Base-by-base conservation (phyloP, 768 basidiomycete species). In the Candolleomyces eurysporus region DNA sequence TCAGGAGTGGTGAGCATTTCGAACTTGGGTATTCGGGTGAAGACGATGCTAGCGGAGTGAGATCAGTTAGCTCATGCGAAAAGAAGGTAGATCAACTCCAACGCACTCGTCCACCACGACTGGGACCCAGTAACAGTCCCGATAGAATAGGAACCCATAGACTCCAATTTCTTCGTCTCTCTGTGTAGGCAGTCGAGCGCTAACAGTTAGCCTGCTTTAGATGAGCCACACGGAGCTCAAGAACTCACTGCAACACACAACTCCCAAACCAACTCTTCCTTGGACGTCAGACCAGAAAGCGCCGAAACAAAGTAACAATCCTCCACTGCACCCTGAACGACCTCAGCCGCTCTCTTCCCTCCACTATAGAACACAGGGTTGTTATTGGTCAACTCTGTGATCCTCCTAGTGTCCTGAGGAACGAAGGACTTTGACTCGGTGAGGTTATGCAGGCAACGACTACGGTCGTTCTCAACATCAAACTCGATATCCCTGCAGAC, bases 81-180 rank as follows among this genome's bases (percentile, higher is more conserved):
- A 1, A 13, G 22, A 46, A 32, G 43, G 40, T 6, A 26, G 4
- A 31, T 2, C 40, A 17, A 31, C 6, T 0, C 72, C 79, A 14
- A 57, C 82, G 45, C 61, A 84, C 83, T 87, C 85, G 64, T 87
- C 85, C 57, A 86, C 77, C 46, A 83, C 74, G n/a, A 83, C 79
- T 40, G 75, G 70, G 14, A 78, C 76, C 82, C 82, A 83, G 13
- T 66, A 65, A 19, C 70, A 69, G 63, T 82, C 78, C 5, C 77
- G 71, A 67, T 77, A 82, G 68, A 84, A 83, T 19, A 83, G 73
- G 67, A 81, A 84, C 2, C 82, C 82, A 63, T 83, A 83, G 4
- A 84, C 76, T 31, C 81, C 81, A 39, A 82, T 73, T 52, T 73
- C 32, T 61, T 82, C 79, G 58, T 82, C 79, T 26, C 77, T 72